These are phyloP conservation scores for Gossypium ekmanianum DNA, from an alignment of 345 rosid species.

Conservation along the genomic window DNA sequence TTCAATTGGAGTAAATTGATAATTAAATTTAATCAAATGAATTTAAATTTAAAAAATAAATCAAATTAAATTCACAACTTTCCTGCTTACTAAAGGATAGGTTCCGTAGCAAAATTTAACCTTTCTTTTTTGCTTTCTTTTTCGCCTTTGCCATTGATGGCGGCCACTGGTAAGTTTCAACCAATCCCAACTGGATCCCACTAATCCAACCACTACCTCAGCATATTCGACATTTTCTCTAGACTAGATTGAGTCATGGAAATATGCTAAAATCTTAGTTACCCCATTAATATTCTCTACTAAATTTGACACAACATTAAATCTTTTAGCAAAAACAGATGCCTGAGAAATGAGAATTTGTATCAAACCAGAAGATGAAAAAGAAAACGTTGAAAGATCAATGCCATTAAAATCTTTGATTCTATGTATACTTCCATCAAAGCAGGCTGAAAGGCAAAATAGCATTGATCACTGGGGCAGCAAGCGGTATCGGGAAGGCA, in stretches of 20 bases:
- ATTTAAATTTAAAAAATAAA: no score
- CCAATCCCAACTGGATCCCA: conserved; percentile 3
- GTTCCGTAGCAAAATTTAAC: no score
- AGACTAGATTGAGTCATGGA: not conserved
- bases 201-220: not conserved
- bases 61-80: no score
- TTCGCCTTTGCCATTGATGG: not conserved
- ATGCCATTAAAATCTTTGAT: not conserved
- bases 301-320: not conserved
- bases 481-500: conserved; percentile 81
- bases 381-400: not conserved
- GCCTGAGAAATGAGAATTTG: not conserved
- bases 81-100: no score
- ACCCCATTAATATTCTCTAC: not conserved
- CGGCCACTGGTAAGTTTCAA: not conserved
- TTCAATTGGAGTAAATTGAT: no score
- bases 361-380: no score
- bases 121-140: not conserved
- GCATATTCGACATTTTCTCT: not conserved
- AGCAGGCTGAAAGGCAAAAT: conserved; percentile 82
- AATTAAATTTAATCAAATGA: no score
- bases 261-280: not conserved
- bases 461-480: conserved; percentile 87
- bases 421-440: not conserved
- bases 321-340: not conserved